Percentiles rank a stretch among this genome's conserved stretches.
Conservation (phyloP, 371 early-diverging fungal genomes). For the Mucor piriformis region DNA sequence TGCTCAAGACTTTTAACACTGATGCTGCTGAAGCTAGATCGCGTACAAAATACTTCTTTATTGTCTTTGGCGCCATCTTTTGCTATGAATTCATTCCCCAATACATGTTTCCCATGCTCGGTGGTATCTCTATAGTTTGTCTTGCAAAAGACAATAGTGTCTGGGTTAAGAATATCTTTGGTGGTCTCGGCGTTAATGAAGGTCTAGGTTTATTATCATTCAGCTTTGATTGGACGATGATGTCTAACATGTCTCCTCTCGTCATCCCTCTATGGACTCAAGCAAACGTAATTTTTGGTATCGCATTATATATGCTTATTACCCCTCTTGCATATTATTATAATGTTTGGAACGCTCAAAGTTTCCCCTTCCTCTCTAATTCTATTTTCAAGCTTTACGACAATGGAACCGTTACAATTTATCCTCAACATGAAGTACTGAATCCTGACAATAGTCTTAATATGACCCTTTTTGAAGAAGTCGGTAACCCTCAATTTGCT, state of each 20-base stretch:
- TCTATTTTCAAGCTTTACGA: conserved; percentile 34
- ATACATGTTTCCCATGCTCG: conserved; percentile 50
- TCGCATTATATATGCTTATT: conserved; percentile 38
- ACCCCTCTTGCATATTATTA: conserved; percentile 41
- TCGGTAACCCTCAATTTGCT: conserved; percentile 40
- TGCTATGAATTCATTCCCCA: conserved; percentile 53
- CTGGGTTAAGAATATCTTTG: conserved; percentile 57
- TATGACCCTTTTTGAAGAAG: conserved; percentile 33
- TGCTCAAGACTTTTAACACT: conserved; percentile 74
- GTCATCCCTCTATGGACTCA: conserved; percentile 71
- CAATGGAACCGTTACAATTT: conserved; percentile 28
- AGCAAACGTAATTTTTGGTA: conserved; percentile 41
- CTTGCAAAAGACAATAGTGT: conserved; percentile 47
- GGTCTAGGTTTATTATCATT: conserved; percentile 53
- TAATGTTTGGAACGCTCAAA: conserved; percentile 52
- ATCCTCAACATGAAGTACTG: conserved; percentile 48
- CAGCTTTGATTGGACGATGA: conserved; percentile 55
- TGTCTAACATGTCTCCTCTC: conserved; percentile 57
- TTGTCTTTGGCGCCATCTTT: conserved; percentile 43
- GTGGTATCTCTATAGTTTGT: conserved; percentile 54
- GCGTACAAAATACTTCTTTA: conserved; percentile 60
- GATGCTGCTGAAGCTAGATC: conserved; percentile 62
- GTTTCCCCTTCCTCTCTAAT: conserved; percentile 47
- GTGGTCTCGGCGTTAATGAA: conserved; percentile 48
- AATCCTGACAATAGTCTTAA: conserved; percentile 42